Percentiles rank a stretch among this genome's conserved stretches.
phyloP scores from a whole-genome alignment of 352 stramenopile genomes.

The Pythium guiyangense region DNA sequence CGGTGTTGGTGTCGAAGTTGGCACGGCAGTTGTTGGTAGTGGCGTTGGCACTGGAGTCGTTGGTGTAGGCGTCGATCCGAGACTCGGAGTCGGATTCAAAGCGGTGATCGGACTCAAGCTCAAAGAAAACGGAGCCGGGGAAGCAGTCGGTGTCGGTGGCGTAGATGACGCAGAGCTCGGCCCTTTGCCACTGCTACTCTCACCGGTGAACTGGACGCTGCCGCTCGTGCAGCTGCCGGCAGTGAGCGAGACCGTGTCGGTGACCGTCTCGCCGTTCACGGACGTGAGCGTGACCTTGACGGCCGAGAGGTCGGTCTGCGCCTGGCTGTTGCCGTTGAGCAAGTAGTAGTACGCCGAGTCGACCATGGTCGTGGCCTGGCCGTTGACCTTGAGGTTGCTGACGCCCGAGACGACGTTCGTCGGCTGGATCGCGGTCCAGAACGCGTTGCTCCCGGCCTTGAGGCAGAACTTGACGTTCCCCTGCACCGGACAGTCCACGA shows the following conservation, averaged over 20 bases:
- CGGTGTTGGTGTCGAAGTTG: not conserved
- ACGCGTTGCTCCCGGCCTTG: no score
- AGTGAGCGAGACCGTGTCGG: conserved; percentile 40
- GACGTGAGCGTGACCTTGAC: conserved; percentile 49
- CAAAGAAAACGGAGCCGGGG: conserved; percentile 4
- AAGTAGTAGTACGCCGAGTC: conserved; percentile 61
- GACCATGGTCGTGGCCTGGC: no score
- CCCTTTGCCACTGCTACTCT: conserved; percentile 5
- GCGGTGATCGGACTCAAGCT: not conserved
- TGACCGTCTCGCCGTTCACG: conserved; percentile 41
- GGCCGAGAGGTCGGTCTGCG: conserved; percentile 26
- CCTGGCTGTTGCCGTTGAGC: conserved; percentile 25
- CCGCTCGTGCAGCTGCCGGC: conserved; percentile 27
- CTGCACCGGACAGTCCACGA: no score
- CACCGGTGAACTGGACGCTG: conserved; percentile 28
- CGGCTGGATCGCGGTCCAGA: no score
- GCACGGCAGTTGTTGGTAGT: no score
- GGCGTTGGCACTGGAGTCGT: no score
- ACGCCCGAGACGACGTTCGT: no score
- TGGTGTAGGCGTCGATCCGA: not conserved
- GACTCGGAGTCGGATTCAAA: not conserved
- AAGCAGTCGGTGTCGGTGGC: not conserved
- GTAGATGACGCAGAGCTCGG: conserved; percentile 2
- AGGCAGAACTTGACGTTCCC: no score
- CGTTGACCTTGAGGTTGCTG: no score